These are phyloP conservation scores for Puccinia polysora DNA, from an alignment of 1,284 basidiomycete genomes.

Conservation along the genomic window DNA sequence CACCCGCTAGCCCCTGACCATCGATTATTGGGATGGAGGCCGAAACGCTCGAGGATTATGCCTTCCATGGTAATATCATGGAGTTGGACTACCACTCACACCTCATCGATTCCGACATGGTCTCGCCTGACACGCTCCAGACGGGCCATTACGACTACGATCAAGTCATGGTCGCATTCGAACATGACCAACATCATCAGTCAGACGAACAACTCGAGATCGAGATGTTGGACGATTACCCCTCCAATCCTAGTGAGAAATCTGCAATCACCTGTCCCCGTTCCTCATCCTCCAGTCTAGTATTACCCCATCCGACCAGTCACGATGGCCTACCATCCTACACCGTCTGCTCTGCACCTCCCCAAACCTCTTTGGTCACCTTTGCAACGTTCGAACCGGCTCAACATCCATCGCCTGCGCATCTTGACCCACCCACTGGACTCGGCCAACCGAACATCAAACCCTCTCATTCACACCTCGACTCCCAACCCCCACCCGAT, in stretches of 20 bases:
- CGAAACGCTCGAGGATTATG: background rate
- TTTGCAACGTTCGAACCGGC: background rate
- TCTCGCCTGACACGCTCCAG: background rate
- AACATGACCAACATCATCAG: background rate
- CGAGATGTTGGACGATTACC: conserved; percentile 15
- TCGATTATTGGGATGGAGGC: conserved; percentile 5
- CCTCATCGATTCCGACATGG: conserved; percentile 19
- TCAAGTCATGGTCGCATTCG: conserved; percentile 3
- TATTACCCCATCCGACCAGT: background rate
- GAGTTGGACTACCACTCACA: conserved; percentile 11
- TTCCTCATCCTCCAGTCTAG: background rate
- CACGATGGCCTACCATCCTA: background rate
- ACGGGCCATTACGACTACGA: background rate
- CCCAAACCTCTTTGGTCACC: background rate
- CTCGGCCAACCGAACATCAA: background rate
- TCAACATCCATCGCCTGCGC: background rate
- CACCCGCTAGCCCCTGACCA: too few species aligned
- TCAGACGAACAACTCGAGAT: background rate
- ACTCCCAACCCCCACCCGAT: background rate
- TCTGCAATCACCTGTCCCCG: background rate
- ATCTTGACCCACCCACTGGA: background rate
- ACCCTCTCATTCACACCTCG: background rate
- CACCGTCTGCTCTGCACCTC: background rate
- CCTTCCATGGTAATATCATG: conserved; percentile 1
- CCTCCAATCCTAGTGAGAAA: background rate